Percentiles rank a stretch among this genome's conserved stretches.
phyloP scores from a whole-genome alignment of 2,329 filamentous ascomycete genomes.

The Calonectria henricotiae region DNA sequence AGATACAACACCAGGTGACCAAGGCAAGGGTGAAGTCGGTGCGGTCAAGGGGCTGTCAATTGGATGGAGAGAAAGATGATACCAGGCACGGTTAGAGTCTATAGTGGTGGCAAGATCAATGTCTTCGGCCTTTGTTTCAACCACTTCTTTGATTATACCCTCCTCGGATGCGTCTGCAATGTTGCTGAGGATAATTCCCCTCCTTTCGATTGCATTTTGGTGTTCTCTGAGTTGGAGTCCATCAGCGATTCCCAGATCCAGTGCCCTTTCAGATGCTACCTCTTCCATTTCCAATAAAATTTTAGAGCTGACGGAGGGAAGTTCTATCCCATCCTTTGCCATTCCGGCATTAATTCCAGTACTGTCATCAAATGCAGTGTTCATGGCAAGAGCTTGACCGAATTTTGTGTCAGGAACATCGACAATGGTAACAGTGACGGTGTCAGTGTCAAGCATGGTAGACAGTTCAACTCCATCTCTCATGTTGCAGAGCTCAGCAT shows the following conservation, averaged over 20 bases:
- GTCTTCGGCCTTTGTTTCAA: conserved; percentile 84
- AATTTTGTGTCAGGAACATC: conserved; percentile 86
- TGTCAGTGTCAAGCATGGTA: conserved; percentile 83
- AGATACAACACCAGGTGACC: conserved; percentile 94
- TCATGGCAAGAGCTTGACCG: conserved; percentile 90
- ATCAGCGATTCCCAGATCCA: conserved; percentile 83
- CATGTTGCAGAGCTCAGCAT: conserved; percentile 79
- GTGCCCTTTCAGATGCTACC: conserved; percentile 82
- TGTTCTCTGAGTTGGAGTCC: conserved; percentile 79
- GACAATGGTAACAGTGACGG: conserved; percentile 89
- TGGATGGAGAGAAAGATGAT: conserved; percentile 91
- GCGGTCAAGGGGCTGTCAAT: conserved; percentile 75
- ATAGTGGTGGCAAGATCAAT: conserved; percentile 84
- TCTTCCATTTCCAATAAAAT: conserved; percentile 90
- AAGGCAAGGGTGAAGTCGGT: conserved; percentile 81
- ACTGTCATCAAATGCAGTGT: conserved; percentile 92
- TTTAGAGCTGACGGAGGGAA: conserved; percentile 81
- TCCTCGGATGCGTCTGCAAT: conserved; percentile 86
- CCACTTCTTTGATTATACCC: conserved; percentile 82
- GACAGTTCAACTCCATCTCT: conserved; percentile 79
- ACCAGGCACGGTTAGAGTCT: conserved; percentile 92
- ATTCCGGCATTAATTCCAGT: conserved; percentile 96
- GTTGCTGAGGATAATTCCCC: conserved; percentile 88
- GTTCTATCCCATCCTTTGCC: conserved; percentile 93
- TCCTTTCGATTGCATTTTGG: conserved; percentile 83